phyloP scores from a whole-genome alignment of 2,329 filamentous ascomycete genomes.

The Nothophaeocryptopus gaeumannii region DNA sequence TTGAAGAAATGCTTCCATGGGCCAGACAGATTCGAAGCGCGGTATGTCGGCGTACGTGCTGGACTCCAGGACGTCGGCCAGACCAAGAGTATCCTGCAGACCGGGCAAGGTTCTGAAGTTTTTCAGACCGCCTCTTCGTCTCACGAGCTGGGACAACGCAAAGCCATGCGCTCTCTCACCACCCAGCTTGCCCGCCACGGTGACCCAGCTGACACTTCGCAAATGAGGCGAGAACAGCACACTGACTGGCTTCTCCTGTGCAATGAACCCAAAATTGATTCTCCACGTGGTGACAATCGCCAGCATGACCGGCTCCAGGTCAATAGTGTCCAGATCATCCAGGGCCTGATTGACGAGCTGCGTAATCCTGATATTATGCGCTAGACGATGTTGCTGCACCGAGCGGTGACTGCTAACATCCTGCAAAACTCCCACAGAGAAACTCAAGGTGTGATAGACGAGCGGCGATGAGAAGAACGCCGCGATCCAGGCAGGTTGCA shows the following conservation, averaged over 20 bases:
- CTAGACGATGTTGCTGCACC: conserved; percentile 6
- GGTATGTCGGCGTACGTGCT: conserved; percentile 7
- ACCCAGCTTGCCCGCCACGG: conserved; percentile 9
- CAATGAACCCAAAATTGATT: conserved; percentile 9
- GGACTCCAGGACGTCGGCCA: conserved; percentile 13
- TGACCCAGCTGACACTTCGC: conserved; percentile 10
- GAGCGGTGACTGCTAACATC: conserved; percentile 6
- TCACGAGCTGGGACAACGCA: conserved; percentile 10
- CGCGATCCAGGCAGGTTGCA: conserved; percentile 12
- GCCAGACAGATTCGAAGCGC: conserved; percentile 10
- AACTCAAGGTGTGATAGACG: conserved; percentile 14
- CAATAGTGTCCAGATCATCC: conserved; percentile 5
- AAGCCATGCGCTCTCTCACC: conserved; percentile 11
- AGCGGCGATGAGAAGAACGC: conserved; percentile 14
- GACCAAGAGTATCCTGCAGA: conserved; percentile 10
- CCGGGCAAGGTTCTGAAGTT: conserved; percentile 12
- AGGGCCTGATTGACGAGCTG: conserved; percentile 12
- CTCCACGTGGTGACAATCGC: conserved; percentile 15
- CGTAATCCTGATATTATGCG: conserved; percentile 7
- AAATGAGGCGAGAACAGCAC: conserved; percentile 11
- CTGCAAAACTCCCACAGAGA: conserved; percentile 11
- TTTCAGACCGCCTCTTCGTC: conserved; percentile 7
- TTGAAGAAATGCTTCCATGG: neutral
- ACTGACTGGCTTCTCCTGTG: neutral
- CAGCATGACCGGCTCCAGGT: conserved; percentile 16